Percentiles rank a stretch among this genome's conserved stretches.
These are phyloP conservation scores for Penicillium sumatraense DNA, from an alignment of 2,329 filamentous ascomycete species.

Conservation along the genomic window DNA sequence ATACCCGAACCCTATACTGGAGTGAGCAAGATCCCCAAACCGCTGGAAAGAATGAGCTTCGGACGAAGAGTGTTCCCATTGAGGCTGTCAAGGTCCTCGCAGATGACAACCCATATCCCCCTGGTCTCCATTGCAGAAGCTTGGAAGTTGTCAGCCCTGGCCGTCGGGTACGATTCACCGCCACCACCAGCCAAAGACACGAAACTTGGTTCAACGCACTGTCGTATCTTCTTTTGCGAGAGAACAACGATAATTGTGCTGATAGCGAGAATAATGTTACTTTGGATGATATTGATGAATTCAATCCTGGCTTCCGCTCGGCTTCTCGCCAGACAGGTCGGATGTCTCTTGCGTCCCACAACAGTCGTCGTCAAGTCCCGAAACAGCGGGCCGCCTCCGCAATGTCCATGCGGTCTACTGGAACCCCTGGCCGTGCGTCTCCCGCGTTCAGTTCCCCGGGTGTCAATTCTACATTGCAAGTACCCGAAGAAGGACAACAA, in stretches of 20 bases:
- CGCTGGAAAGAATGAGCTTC: slow-evolving; percentile 76
- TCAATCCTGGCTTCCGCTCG: slow-evolving; percentile 71
- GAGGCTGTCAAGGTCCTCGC: slow-evolving; percentile 89
- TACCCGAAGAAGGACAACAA: slow-evolving; percentile 42
- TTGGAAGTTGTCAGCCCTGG: slow-evolving; percentile 88
- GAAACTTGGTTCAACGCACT: slow-evolving; percentile 99
- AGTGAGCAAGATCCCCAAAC: slow-evolving; percentile 84
- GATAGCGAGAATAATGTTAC: slow-evolving; percentile 62
- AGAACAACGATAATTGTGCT: slow-evolving; percentile 61
- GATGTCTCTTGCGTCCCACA: slow-evolving; percentile 76
- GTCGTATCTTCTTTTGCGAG: slow-evolving; percentile 86
- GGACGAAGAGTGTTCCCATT: slow-evolving; percentile 88
- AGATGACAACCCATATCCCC: slow-evolving; percentile 94
- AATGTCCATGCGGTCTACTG: slow-evolving; percentile 42
- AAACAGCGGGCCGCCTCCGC: slow-evolving; percentile 50
- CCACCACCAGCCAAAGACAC: slow-evolving; percentile 88
- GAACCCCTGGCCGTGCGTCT: slow-evolving; percentile 42
- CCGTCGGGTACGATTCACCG: slow-evolving; percentile 89
- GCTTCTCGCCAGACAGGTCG: slow-evolving; percentile 59
- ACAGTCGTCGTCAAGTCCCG: slow-evolving; percentile 72
- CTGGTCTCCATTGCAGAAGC: slow-evolving; percentile 92
- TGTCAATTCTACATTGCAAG: slow-evolving; percentile 39
- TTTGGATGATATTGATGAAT: slow-evolving; percentile 71
- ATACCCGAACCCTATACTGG: slow-evolving; percentile 96
- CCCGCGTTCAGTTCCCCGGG: slow-evolving; percentile 40